These are phyloP conservation scores for Teratosphaeria viscida DNA, from an alignment of 2,329 filamentous ascomycete species.

Conservation along the genomic window DNA sequence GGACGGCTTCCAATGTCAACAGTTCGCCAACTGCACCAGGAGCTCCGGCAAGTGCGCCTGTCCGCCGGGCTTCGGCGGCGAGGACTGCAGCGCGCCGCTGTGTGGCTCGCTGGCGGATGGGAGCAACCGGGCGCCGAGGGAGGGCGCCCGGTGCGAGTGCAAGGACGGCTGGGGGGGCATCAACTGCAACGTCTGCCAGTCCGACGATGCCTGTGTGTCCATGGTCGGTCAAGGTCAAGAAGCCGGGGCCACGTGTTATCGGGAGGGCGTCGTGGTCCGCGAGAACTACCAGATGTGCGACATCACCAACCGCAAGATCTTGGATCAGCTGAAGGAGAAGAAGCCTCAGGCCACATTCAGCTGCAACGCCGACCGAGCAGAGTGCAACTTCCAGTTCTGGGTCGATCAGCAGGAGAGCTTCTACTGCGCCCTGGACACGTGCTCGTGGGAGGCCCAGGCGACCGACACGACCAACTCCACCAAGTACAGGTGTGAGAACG, in stretches of 20 bases:
- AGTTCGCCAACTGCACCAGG: slow-evolving; percentile 80
- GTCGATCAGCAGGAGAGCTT: slow-evolving; percentile 90
- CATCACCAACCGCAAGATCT: slow-evolving; percentile 91
- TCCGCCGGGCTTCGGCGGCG: slow-evolving; percentile 83
- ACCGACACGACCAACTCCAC: slow-evolving; percentile 67
- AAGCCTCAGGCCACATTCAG: slow-evolving; percentile 91
- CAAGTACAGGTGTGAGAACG: slow-evolving; percentile 71
- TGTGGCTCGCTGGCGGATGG: slow-evolving; percentile 83
- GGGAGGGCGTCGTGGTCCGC: slow-evolving; percentile 78
- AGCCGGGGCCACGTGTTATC: slow-evolving; percentile 81
- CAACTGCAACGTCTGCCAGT: slow-evolving; percentile 90
- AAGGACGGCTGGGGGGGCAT: slow-evolving; percentile 91
- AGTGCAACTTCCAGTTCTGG: slow-evolving; percentile 98
- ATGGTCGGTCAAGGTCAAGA: slow-evolving; percentile 62
- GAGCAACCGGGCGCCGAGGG: slow-evolving; percentile 63
- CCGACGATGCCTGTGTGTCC: slow-evolving; percentile 71
- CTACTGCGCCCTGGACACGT: slow-evolving; percentile 82
- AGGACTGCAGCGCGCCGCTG: slow-evolving; percentile 83
- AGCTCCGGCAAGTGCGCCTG: slow-evolving; percentile 89
- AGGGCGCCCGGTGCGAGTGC: slow-evolving; percentile 65
- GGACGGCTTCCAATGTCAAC: slow-evolving; percentile 80
- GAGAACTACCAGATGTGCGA: slow-evolving; percentile 97
- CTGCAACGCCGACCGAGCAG: slow-evolving; percentile 62
- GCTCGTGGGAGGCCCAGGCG: slow-evolving; percentile 60
- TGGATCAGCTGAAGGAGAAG: slow-evolving; percentile 71